Base-by-base conservation (phyloP, 306 rosid species). In the Prosopis cineraria region DNA sequence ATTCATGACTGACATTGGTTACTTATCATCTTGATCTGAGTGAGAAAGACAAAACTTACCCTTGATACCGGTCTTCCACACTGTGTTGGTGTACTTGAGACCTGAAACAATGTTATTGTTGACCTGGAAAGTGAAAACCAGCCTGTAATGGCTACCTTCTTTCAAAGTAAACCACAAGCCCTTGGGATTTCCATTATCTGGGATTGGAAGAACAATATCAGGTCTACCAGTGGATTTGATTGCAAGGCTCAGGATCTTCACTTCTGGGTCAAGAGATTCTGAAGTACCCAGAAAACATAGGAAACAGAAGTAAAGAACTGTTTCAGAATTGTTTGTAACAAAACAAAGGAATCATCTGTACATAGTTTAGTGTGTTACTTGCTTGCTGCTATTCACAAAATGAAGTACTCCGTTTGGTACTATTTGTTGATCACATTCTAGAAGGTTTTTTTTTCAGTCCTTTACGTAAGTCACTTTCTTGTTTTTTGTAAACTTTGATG, bases 131-230 rank as follows among this genome's bases (percentile, higher is more conserved):
- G 93, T 85, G 90, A 95, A 95, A 72, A 80, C 43, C 27, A 95
- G 85, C 56, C 89, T 90, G 86, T 93, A 95, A 68, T 79, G 91
- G 91, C 99, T 93, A 50, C 98, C 99, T 84, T 95, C 99, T 87
- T 95, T 95, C 91, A 95, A 83, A 80, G 97, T 93, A 79, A 95
- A 95, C 98, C 98, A 95, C 25, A 74, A 74, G 37, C 98, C 93
- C 83, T 91, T 86, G 39, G 93, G 98, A 60, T 88, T 92, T 79
- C 98, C 97, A 30, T 25, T 84, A 67, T 89, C 96, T 6, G 98
- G 97, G 73, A 93, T 81, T 16, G 93, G 85, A 64, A 95, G 96
- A 75, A 93, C 75, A 31, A 93, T 93, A 77, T 93, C 97, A 65
- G 82, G 3, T 89, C 98, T 91, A 27, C 75, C 93, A 17, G 87